Base-by-base conservation (phyloP, 352 stramenopile genomes). In the Pythium sukuiense region DNA sequence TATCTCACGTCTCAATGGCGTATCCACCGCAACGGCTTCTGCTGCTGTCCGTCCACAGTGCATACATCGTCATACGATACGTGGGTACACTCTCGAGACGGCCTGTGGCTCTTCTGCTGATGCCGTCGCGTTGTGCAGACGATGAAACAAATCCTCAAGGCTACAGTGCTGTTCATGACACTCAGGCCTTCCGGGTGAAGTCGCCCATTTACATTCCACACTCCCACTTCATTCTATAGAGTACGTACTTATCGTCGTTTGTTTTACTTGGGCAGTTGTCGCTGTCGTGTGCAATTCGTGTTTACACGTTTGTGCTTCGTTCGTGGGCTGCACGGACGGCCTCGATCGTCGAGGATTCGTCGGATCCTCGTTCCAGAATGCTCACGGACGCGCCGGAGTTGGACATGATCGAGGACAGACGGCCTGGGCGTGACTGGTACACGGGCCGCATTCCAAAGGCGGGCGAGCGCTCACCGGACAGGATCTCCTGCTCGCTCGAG, bases 401-500 rank as follows among this genome's bases (percentile, higher is more conserved):
- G 32, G 68, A 70, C 54, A 68, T 56, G 46, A 70, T 67, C 1
- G 68, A 67, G 24, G 68, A 73, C 27, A 73, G 32, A n/a, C 61
- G 67, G 2, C 61, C 61, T 11, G 61, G 61, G 0, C 68, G 61
- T 3, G 46, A 24, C 41, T 65, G 30, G 37, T 63, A 45, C 11
- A 67, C 12, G 7, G 53, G 37, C 2, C 63, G 62, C 45, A 65
- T 37, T 11, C 39, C 54, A 33, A 53, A 65, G 14, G 32, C 43
- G 3, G 45, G 54, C 35, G 67, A 66, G 13, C 41, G 24, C 6
- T 27, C 41, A 30, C 35, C 24, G 46, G 14, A 32, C 13, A 33
- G 20, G 33, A 61, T 14, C 55, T 61, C 55, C 24, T 53, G 61
- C 61, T 68, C 54, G 41, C 32, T 62, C 2, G 24, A 39, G 29